phyloP scores from a whole-genome alignment of 23 red algal species.

The Gracilaria gracilis region DNA sequence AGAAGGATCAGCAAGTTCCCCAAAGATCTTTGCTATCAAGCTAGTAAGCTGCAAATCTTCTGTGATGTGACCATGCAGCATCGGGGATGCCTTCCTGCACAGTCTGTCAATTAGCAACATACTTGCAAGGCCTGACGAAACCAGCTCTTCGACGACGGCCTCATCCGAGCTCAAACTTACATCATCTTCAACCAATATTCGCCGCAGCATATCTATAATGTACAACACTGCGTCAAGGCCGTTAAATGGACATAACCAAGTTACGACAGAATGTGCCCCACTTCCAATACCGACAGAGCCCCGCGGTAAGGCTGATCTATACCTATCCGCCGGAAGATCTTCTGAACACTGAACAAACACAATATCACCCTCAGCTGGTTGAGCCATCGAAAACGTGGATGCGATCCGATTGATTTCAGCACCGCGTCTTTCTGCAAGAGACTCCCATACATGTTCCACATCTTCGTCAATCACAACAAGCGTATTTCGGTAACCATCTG shows the following conservation, averaged over 20 bases:
- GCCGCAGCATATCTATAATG: constrained; percentile 44
- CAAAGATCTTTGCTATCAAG: constrained; percentile 44
- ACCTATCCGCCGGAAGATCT: constrained; percentile 52
- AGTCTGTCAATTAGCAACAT: constrained; percentile 55
- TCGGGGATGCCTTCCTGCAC: constrained; percentile 31
- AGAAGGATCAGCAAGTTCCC: constrained; percentile 47
- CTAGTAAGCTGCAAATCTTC: background rate
- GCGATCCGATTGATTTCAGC: background rate
- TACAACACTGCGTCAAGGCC: constrained; percentile 47
- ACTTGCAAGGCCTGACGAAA: constrained; percentile 21
- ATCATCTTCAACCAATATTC: constrained; percentile 46
- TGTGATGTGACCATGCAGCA: constrained; percentile 26
- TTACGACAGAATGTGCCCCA: constrained; percentile 41
- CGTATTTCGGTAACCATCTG: constrained; percentile 37
- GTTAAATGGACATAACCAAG: constrained; percentile 62
- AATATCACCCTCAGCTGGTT: constrained; percentile 35
- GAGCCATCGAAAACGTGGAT: constrained; percentile 39
- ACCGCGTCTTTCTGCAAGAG: constrained; percentile 30
- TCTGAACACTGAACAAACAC: constrained; percentile 46
- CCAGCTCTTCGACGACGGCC: constrained; percentile 42
- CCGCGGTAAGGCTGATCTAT: constrained; percentile 19
- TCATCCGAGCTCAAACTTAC: constrained; percentile 44
- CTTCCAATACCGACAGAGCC: constrained; percentile 61
- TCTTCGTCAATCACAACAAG: constrained; percentile 52
- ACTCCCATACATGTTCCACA: constrained; percentile 14